A percentile compares a stretch with the other conserved stretches of the same genome.
phyloP scores from a whole-genome alignment of 768 basidiomycete genomes.

The Xerocomus spinulosus region DNA sequence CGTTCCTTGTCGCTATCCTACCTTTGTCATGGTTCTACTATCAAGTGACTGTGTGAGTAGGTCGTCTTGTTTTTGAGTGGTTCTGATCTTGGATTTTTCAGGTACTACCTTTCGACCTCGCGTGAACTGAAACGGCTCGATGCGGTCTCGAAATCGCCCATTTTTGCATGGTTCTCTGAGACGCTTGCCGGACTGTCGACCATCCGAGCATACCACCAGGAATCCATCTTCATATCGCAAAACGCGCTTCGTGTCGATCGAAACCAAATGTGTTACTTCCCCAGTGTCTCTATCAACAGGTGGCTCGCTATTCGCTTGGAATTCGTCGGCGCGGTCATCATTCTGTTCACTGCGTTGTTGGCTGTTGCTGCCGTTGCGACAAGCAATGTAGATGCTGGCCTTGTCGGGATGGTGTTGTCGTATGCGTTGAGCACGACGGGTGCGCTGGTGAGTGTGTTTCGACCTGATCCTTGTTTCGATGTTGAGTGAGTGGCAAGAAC shows the following conservation, averaged over 20 bases:
- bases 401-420: conserved; percentile 81
- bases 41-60: conserved; percentile 67
- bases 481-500: conserved; percentile 41
- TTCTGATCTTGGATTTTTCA: conserved; percentile 26
- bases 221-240: conserved; percentile 57
- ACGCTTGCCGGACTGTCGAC: conserved; percentile 72
- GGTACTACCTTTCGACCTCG: conserved; percentile 84
- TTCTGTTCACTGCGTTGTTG: conserved; percentile 64
- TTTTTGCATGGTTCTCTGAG: conserved; percentile 87
- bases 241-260: conserved; percentile 77
- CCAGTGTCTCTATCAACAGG: conserved; percentile 69
- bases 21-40: conserved; percentile 80
- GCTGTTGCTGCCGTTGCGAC: conserved; percentile 69
- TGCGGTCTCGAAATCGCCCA: conserved; percentile 84
- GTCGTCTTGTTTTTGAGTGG: background rate
- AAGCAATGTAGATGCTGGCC: conserved; percentile 77
- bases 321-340: conserved; percentile 76
- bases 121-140: conserved; percentile 87
- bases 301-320: conserved; percentile 86
- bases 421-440: conserved; percentile 83
- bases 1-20: conserved; percentile 71
- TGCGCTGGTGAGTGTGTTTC: conserved; percentile 52
- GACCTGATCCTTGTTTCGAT: background rate
- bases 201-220: conserved; percentile 76
- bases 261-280: conserved; percentile 77